Base-by-base conservation (phyloP, 73 alveolate species). In the Paramecium primaurelia region DNA sequence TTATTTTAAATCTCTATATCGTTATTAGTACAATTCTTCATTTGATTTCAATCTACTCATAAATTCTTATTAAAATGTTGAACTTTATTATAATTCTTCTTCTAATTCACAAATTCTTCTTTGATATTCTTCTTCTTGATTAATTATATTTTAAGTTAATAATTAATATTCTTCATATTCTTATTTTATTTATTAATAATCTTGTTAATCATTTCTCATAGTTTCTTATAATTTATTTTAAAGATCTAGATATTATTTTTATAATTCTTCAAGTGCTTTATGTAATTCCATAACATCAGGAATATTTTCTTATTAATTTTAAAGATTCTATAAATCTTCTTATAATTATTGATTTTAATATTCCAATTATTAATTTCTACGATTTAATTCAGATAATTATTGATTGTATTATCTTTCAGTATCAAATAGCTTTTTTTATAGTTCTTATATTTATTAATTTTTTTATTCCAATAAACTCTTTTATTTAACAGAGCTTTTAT, bases 91-190 rank as follows among this genome's bases (percentile, higher is more conserved):
- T 10, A 80, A 36, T 80, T 80, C 91, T 47, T 80, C 91, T 22
- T 80, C 91, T 47, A 80, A 80, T 47, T 80, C 91, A 10, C 91
- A 80, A 6, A 80, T 80, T 20, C 91, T 42, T 44, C 91, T 80
- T 44, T 80, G 26, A 26, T 80, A 80, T 49, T 80, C 91, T 47
- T 80, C 91, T 22, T 80, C 91, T 26, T 80, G 38, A 36, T 80
- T 80, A 2, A 80, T 44, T 20, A 80, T 80, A 18, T 80, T 80
- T 44, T 80, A 49, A 5, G 91, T 80, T n/a, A 80, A 36, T 8
- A 45, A 25, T 80, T 80, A 80, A 45, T 80, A 80, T 80, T 80
- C 91, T 22, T 80, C 91, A 45, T 45, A 80, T 25, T 80, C 91
- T 47, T 80, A 45, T 47, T 80, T 80, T 80, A 80, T 40, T 36